Conservation (phyloP, 2,329 filamentous ascomycete species). For the Clonostachys chloroleuca region DNA sequence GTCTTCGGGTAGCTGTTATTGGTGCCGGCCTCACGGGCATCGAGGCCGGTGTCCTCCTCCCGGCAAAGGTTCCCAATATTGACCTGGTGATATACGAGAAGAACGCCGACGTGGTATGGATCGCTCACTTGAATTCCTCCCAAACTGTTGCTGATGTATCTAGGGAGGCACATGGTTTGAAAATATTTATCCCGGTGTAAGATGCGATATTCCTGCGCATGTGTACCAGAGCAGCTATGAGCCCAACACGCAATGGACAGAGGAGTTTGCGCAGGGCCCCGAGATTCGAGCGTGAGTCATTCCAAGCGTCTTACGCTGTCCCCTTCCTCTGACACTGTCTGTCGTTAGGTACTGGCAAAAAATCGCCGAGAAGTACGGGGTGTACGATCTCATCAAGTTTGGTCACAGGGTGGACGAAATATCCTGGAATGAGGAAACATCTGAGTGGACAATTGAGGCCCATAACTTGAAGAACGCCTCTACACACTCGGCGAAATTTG, state of each 20-base stretch:
- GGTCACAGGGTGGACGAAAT: too few relatives aligned
- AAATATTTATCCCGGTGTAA: conserved; percentile 58
- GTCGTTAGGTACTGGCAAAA: too few relatives aligned
- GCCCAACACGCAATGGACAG: conserved; percentile 65
- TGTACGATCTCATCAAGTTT: too few relatives aligned
- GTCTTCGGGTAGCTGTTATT: conserved; percentile 25
- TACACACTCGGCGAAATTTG: too few relatives aligned
- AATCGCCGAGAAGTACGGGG: too few relatives aligned
- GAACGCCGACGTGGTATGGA: conserved; percentile 59
- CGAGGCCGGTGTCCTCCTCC: conserved; percentile 60
- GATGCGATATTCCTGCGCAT: conserved; percentile 66
- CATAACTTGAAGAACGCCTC: neutral
- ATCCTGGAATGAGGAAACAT: too few relatives aligned
- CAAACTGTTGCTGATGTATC: too few relatives aligned
- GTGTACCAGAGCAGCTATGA: conserved; percentile 67
- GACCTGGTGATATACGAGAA: conserved; percentile 65
- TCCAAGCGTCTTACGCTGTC: too few relatives aligned
- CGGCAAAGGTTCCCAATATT: conserved; percentile 63
- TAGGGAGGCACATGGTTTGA: conserved; percentile 50
- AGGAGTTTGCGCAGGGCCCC: conserved; percentile 60
- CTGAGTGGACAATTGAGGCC: too few relatives aligned
- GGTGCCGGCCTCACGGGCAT: conserved; percentile 28
- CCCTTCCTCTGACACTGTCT: too few relatives aligned
- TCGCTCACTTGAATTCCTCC: too few relatives aligned
- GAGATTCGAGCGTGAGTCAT: conserved; percentile 15